Conservation (phyloP, 805 yeast species). For the Cyberlindnera subsufficiens region DNA sequence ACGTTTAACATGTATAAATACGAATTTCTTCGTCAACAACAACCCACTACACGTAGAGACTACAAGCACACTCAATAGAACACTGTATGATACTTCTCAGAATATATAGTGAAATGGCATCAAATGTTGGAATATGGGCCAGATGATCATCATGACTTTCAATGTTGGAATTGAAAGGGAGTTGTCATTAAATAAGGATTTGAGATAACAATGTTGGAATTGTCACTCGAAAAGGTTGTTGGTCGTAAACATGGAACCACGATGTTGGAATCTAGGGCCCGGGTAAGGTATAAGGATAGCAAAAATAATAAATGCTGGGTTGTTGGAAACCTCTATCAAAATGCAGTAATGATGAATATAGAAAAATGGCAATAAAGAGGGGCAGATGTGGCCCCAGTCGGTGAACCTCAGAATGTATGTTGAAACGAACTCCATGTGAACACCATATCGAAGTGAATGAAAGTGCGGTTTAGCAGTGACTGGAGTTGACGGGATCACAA, state of each 20-base stretch:
- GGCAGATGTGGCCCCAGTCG: background rate
- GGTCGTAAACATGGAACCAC: background rate
- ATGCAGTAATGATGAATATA: background rate
- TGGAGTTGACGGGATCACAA: slow-evolving; percentile 7
- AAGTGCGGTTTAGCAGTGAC: background rate
- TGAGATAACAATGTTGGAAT: slow-evolving; percentile 9
- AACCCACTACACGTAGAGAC: background rate
- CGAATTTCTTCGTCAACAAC: background rate
- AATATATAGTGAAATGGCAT: background rate
- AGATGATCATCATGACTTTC: slow-evolving; percentile 1
- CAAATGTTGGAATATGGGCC: slow-evolving; percentile 18
- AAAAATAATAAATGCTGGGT: background rate
- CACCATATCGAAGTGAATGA: background rate
- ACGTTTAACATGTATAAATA: slow-evolving; percentile 3
- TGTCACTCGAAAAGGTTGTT: slow-evolving; percentile 1
- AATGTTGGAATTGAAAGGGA: slow-evolving; percentile 14
- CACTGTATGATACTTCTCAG: too few relatives aligned
- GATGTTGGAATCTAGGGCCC: slow-evolving; percentile 7
- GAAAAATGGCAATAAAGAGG: background rate
- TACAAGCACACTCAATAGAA: background rate
- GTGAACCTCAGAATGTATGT: slow-evolving; percentile 1
- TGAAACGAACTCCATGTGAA: slow-evolving; percentile 6
- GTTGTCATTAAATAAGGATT: slow-evolving; percentile 2
- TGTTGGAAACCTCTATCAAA: background rate
- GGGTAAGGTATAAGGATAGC: background rate